phyloP scores from a whole-genome alignment of 2,329 filamentous ascomycete genomes.

The Cladosporium sp. region DNA sequence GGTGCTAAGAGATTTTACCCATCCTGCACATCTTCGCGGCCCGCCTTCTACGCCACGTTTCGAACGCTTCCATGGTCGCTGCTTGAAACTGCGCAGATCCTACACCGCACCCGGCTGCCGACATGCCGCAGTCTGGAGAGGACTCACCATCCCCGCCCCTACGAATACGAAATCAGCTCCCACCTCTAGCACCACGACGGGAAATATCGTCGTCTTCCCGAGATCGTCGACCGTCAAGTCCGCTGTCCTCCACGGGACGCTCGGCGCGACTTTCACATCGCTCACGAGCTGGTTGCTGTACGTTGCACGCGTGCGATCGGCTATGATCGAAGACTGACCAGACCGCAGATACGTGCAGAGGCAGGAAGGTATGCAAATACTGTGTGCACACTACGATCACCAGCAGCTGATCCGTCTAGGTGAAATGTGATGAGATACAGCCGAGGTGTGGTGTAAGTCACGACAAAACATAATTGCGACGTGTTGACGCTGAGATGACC shows the following conservation, averaged over 20 bases:
- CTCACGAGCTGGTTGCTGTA: constrained; percentile 53
- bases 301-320: constrained; percentile 21
- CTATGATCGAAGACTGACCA: neutral
- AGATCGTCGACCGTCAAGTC: constrained; percentile 24
- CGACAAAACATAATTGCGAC: neutral
- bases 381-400: neutral
- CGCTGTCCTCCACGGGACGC: constrained; percentile 17
- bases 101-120: constrained; percentile 3
- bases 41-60: constrained; percentile 2
- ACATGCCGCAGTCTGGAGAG: constrained; percentile 19
- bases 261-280: constrained; percentile 47
- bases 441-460: constrained; percentile 50
- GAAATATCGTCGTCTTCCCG: neutral
- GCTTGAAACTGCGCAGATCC: constrained; percentile 8
- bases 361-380: constrained; percentile 28
- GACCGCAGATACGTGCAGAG: constrained; percentile 30
- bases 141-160: constrained; percentile 15
- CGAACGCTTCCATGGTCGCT: constrained; percentile 1
- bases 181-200: constrained; percentile 29
- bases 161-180: constrained; percentile 29
- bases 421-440: constrained; percentile 55
- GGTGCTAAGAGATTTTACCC: neutral
- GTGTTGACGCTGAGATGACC: neutral
- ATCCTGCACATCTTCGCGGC: neutral
- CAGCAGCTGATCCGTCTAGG: constrained; percentile 26